Evolutionary conservation across 192 early-diverging fungal genomes (phyloP).

Genomic region (Coemansia sp.): DNA sequence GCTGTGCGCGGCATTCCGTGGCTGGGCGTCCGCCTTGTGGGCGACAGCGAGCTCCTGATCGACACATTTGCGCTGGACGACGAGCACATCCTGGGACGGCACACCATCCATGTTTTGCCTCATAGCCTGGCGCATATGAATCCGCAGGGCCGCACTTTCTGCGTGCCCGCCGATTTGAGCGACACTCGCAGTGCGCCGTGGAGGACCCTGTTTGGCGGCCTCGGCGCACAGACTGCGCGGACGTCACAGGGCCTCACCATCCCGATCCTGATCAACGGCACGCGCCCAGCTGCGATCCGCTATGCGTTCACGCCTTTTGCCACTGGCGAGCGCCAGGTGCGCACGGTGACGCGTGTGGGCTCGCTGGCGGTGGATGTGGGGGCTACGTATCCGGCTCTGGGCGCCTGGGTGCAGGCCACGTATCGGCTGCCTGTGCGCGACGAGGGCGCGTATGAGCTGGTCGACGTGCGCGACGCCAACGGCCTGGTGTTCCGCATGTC

Average conservation of each 20-base stretch:
- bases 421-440: constrained; percentile 34
- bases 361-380: constrained; percentile 22
- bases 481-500: constrained; percentile 44
- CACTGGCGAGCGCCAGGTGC: constrained; percentile 29
- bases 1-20: constrained; percentile 31
- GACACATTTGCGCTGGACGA: constrained; percentile 42
- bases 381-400: constrained; percentile 30
- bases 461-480: constrained; percentile 32
- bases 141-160: constrained; percentile 18
- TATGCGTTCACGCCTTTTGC: constrained; percentile 42
- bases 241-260: constrained; percentile 15
- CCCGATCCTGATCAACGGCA: constrained; percentile 48
- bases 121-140: constrained; percentile 50
- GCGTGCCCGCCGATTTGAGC: constrained; percentile 26
- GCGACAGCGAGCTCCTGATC: constrained; percentile 49
- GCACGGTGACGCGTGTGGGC: constrained; percentile 18
- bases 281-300: constrained; percentile 30
- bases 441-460: constrained; percentile 40
- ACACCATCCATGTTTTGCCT: constrained; percentile 50
- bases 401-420: constrained; percentile 40
- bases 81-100: constrained; percentile 48
- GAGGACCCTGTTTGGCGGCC: constrained; percentile 11
- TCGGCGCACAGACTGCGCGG: constrained; percentile 3
- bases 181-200: constrained; percentile 14
- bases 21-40: constrained; percentile 37